Evolutionary conservation across 2,329 filamentous ascomycete species (phyloP).

Genomic region (Dactylonectria estremocensis): DNA sequence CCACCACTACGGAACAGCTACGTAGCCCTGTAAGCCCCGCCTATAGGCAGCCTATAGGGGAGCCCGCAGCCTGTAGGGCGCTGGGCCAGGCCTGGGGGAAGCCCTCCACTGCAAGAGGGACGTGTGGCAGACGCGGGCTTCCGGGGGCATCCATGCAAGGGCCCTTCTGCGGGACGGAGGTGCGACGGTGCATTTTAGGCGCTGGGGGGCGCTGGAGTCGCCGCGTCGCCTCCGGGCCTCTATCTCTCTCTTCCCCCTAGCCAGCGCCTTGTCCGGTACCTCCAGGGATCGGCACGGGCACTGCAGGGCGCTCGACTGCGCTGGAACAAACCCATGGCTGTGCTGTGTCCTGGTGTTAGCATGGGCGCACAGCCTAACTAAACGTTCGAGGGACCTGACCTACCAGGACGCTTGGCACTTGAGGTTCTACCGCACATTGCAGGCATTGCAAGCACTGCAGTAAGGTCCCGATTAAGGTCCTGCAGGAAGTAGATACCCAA

Average conservation of each 20-base stretch:
- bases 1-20: conserved; percentile 11
- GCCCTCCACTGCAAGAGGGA: conserved; percentile 33
- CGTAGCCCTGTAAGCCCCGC: conserved; percentile 32
- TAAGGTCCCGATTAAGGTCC: too few relatives aligned
- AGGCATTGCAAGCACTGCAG: background rate
- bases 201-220: conserved; percentile 4
- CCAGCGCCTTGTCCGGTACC: conserved; percentile 4
- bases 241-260: too few relatives aligned
- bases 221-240: too few relatives aligned
- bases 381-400: background rate
- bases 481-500: too few relatives aligned
- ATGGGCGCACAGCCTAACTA: background rate
- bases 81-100: conserved; percentile 18
- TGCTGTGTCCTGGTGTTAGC: background rate
- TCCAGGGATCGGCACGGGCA: conserved; percentile 20
- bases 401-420: background rate
- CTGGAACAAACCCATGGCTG: conserved; percentile 4
- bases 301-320: conserved; percentile 26
- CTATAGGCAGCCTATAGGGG: conserved; percentile 17
- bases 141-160: conserved; percentile 32
- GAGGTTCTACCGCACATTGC: conserved; percentile 2
- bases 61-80: conserved; percentile 20
- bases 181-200: conserved; percentile 9
- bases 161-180: conserved; percentile 16
- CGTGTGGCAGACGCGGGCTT: conserved; percentile 29